A percentile compares a stretch with the other conserved stretches of the same genome.
Evolutionary conservation across 139 green algal genomes (phyloP).

Genomic region (Coccomyxa sp.): DNA sequence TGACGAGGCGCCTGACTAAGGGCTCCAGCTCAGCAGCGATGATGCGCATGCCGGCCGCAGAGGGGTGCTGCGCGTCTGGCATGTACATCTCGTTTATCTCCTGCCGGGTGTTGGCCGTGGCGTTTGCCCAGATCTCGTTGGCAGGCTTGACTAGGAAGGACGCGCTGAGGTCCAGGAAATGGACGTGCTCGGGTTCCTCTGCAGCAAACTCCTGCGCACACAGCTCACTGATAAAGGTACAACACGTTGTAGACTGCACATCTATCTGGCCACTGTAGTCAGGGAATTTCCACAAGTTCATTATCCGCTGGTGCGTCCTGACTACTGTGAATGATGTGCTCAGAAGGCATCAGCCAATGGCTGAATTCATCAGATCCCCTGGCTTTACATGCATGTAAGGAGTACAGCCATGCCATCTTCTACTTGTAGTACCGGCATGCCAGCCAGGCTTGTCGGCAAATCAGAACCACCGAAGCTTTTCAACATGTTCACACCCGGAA

Average conservation of each 20-base stretch:
- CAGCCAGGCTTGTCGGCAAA: no score
- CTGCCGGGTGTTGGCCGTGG: neutral
- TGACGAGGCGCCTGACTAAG: neutral
- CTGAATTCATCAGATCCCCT: no score
- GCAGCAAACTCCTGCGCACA: neutral
- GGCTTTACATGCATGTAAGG: no score
- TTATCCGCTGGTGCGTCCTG: no score
- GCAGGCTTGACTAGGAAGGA: neutral
- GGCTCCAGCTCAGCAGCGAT: neutral
- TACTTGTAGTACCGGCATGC: no score
- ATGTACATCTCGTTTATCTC: conserved; percentile 1
- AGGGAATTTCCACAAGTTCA: neutral
- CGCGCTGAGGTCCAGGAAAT: neutral
- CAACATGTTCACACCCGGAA: no score
- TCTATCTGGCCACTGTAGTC: neutral
- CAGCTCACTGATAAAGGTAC: no score
- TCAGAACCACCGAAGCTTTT: no score
- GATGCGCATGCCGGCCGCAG: neutral
- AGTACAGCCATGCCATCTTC: no score
- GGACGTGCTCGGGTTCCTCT: neutral
- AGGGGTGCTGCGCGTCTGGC: neutral
- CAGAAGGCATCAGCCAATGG: no score
- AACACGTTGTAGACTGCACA: neutral
- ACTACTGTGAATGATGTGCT: no score
- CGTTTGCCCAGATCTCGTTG: neutral